Conservation (phyloP, 179 eudicot species). For the Silene coronaria region DNA sequence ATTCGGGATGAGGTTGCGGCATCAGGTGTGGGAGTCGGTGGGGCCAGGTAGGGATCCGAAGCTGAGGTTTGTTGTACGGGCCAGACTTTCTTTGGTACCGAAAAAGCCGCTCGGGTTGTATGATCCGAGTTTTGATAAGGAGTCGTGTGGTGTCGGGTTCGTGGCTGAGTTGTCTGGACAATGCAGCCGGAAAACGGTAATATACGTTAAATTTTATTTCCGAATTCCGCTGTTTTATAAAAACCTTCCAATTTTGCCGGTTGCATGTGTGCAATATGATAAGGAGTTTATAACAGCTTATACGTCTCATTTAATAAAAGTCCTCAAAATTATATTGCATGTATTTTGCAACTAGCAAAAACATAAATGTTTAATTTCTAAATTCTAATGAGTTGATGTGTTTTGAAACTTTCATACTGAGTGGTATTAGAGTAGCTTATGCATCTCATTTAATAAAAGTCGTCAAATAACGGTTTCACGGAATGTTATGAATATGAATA, state of each 20-base stretch:
- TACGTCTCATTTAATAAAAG: too few species aligned
- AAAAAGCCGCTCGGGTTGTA: constrained; percentile 84
- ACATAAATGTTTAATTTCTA: too few species aligned
- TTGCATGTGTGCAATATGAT: too few species aligned
- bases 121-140: constrained; percentile 75
- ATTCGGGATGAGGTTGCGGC: constrained; percentile 22
- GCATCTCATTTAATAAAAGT: too few species aligned
- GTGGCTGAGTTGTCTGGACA: constrained; percentile 83
- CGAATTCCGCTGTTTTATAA: not conserved
- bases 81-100: constrained; percentile 71
- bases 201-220: not conserved
- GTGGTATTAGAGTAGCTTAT: too few species aligned
- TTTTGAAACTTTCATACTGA: too few species aligned
- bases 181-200: constrained; percentile 79
- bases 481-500: not conserved
- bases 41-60: constrained; percentile 34
- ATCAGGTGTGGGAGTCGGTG: constrained; percentile 16
- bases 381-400: too few species aligned
- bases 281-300: too few species aligned
- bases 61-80: constrained; percentile 47
- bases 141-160: constrained; percentile 93
- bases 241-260: too few species aligned
- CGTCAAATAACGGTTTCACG: too few species aligned
- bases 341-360: too few species aligned
- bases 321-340: too few species aligned